Evolutionary conservation across 768 basidiomycete genomes (phyloP).

Genomic region (Polyporus arcularius): DNA sequence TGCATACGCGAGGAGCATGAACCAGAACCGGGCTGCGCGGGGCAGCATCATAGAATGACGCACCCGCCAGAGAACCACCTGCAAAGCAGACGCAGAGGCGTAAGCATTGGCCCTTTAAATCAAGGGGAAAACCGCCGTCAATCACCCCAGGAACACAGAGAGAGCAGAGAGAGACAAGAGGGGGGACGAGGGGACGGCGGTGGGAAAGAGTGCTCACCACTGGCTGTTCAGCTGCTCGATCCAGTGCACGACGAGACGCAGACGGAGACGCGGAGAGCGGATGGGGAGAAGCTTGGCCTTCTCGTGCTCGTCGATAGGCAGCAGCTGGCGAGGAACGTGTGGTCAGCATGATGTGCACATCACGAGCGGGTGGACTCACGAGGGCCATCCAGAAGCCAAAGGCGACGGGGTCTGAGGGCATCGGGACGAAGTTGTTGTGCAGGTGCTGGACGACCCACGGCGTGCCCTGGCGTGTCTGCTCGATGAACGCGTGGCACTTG

Average conservation of each 20-base stretch:
- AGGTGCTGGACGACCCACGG: conserved; percentile 94
- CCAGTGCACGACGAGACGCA: conserved; percentile 91
- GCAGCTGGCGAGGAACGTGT: conserved; percentile 41
- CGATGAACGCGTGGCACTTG: conserved; percentile 61
- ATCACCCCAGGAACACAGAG: conserved; percentile 13
- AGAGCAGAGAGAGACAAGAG: neutral
- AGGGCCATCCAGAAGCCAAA: conserved; percentile 92
- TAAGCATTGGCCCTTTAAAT: conserved; percentile 25
- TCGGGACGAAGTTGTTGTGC: conserved; percentile 73
- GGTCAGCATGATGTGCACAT: neutral
- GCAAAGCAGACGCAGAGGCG: conserved; percentile 27
- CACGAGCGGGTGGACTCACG: conserved; percentile 36
- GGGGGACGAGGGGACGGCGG: neutral
- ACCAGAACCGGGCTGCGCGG: conserved; percentile 10
- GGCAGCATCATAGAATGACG: conserved; percentile 44
- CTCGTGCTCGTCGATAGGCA: conserved; percentile 90
- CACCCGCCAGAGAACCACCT: conserved; percentile 83
- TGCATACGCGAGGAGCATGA: conserved; percentile 17
- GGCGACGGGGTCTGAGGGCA: conserved; percentile 67
- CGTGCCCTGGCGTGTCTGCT: conserved; percentile 65
- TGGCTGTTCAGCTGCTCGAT: conserved; percentile 74
- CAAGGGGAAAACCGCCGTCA: conserved; percentile 4
- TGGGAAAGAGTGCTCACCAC: conserved; percentile 41
- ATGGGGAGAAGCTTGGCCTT: conserved; percentile 87
- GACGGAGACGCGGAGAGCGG: conserved; percentile 70